Percentiles rank a stretch among this genome's conserved stretches.
Evolutionary conservation across 1,284 basidiomycete species (phyloP).

Genomic region (Trametes pubescens): DNA sequence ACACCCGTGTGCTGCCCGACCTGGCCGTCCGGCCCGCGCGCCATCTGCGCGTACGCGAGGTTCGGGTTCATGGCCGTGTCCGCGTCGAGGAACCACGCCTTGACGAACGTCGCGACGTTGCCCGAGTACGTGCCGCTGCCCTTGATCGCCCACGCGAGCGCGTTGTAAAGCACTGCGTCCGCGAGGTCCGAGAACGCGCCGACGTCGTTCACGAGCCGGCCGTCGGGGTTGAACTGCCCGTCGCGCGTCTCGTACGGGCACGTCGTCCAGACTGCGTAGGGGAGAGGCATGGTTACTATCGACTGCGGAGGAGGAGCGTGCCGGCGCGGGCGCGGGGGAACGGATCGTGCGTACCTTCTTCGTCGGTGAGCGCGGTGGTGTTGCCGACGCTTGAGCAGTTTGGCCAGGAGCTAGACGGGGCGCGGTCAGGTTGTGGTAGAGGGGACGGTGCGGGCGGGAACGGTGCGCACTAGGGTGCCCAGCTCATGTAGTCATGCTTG

Average conservation of each 20-base stretch:
- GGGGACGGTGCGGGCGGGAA: background rate
- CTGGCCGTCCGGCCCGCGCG: conserved; percentile 58
- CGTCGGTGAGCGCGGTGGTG: conserved; percentile 54
- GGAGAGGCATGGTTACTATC: background rate
- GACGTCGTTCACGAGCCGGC: conserved; percentile 51
- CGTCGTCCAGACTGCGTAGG: conserved; percentile 47
- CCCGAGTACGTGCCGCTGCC: conserved; percentile 45
- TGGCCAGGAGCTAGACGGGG: conserved; percentile 62
- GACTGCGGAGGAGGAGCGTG: background rate
- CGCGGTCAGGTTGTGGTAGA: conserved; percentile 2
- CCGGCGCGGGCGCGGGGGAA: background rate
- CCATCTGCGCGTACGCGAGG: conserved; percentile 69
- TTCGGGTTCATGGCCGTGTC: conserved; percentile 72
- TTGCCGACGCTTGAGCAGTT: conserved; percentile 53
- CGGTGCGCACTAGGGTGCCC: conserved; percentile 60
- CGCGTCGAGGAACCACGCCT: conserved; percentile 66
- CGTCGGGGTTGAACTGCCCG: conserved; percentile 61
- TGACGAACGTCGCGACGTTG: conserved; percentile 54
- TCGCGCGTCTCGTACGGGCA: conserved; percentile 66
- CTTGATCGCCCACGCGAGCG: conserved; percentile 61
- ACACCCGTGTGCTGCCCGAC: conserved; percentile 64
- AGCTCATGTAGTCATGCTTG: conserved; percentile 60
- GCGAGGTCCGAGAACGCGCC: conserved; percentile 62
- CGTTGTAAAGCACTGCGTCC: conserved; percentile 68
- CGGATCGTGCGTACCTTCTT: conserved; percentile 48